Evolutionary conservation across 257 asterid genomes (phyloP), one percentile per base, ranked within the genome.

Genomic region (Jasminum sambac): DNA sequence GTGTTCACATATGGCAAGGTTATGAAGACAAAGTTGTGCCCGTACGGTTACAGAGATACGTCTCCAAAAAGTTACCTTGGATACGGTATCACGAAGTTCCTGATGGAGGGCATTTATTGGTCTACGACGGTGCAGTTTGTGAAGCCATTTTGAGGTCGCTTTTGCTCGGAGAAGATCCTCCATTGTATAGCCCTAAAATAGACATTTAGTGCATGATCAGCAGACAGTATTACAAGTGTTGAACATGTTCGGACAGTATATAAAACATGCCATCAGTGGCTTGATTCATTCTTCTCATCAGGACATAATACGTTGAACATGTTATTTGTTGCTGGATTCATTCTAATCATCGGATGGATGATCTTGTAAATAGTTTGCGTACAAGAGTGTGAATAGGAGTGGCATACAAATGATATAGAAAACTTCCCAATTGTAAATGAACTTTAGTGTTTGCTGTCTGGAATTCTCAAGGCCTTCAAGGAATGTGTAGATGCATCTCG

Each of bases 81-180:
- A 88, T 95, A 70, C 83, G 81, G 63, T 95, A 91, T 66, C 99
- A 95, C 21, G 98, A 95, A 77, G 96, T 95, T 64, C 88, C 88
- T 2, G 96, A 86, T 12, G 91, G 93, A 23, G 98, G 98, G 16
- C 99, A 95, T 83, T 78, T 91, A 90, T 87, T 91, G 16, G 94
- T 88, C 26, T 91, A 94, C 80, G 96, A 94, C 71, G 65, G 77
- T 66, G 83, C 76, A 42, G 97, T 90, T 11, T 91, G 99, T 79
- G 97, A 89, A 78, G 95, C 91, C 81, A 86, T 94, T 70, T 82
- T 94, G 77, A 87, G 90, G 81, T 86, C 96, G 71, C 97, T 91
- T 70, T 36, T 94, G 89, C 88, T 85, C 19, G 90, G 91, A 74
- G 97, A 89, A 76, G 95, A 87, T 80, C 81, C 83, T 78, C 87